These are phyloP conservation scores for Entomortierella chlamydospora DNA, from an alignment of 192 early-diverging fungal species.

Conservation along the genomic window DNA sequence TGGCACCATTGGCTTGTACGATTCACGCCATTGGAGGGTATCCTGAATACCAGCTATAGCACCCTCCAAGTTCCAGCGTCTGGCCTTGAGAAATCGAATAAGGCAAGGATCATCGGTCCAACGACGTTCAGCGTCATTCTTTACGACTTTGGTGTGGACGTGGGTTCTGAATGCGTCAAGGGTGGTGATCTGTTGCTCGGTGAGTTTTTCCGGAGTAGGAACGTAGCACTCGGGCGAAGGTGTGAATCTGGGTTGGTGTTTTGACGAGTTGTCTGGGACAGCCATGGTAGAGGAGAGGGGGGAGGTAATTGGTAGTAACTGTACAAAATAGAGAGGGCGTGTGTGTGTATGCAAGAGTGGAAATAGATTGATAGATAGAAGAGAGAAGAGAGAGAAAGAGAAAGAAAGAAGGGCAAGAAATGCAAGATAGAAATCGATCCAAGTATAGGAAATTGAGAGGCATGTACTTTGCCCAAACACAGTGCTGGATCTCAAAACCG, in stretches of 20 bases:
- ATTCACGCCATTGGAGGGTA: conserved; percentile 84
- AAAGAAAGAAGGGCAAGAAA: not conserved
- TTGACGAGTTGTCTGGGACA: not conserved
- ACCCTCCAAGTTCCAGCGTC: conserved; percentile 77
- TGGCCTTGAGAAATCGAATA: conserved; percentile 75
- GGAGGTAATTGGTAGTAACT: too few relatives aligned
- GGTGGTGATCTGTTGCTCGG: conserved; percentile 18
- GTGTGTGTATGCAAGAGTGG: not conserved
- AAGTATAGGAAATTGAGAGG: not conserved
- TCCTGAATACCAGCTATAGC: conserved; percentile 75
- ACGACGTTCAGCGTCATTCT: conserved; percentile 1
- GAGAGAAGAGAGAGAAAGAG: not conserved
- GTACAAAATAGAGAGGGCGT: not conserved
- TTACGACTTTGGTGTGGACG: conserved; percentile 10
- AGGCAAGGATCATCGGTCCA: conserved; percentile 66
- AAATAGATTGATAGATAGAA: not conserved
- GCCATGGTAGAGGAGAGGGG: conserved; percentile 4
- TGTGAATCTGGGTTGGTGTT: conserved; percentile 22
- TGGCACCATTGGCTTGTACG: conserved; percentile 75
- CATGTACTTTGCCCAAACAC: not conserved
- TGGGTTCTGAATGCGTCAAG: conserved; percentile 35
- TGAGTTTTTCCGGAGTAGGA: conserved; percentile 10
- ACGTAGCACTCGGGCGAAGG: conserved; percentile 20
- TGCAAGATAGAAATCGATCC: not conserved
- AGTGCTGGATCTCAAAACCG: too few relatives aligned